A percentile compares a stretch with the other conserved stretches of the same genome.
These are phyloP conservation scores for Amanita pseudoporphyria DNA, from an alignment of 768 basidiomycete species.

Conservation along the genomic window DNA sequence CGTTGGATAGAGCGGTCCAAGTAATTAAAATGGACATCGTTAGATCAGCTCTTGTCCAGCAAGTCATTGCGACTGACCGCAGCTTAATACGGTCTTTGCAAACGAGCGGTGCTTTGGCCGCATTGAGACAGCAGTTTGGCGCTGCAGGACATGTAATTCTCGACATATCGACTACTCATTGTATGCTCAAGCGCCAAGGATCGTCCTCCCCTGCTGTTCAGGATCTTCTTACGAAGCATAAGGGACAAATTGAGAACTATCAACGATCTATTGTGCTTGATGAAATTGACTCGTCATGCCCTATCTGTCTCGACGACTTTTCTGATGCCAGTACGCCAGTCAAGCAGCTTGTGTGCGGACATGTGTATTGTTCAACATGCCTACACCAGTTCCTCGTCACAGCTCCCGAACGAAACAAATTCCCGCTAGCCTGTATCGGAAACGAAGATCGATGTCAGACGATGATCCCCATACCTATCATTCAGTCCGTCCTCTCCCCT, in stretches of 20 bases:
- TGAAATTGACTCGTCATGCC: background rate
- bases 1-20: background rate
- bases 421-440: conserved; percentile 1
- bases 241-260: background rate
- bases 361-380: conserved; percentile 1
- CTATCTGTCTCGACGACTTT: conserved; percentile 5
- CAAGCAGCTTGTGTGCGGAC: background rate
- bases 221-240: background rate
- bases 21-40: background rate
- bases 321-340: background rate
- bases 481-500: background rate
- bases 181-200: background rate
- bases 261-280: background rate
- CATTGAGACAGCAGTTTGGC: background rate
- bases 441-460: conserved; percentile 4
- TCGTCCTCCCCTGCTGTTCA: background rate
- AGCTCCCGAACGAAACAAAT: conserved; percentile 4
- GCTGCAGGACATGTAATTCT: background rate
- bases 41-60: background rate
- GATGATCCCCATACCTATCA: background rate
- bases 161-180: background rate
- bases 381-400: conserved; percentile 1
- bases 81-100: conserved; percentile 1
- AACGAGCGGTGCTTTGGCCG: background rate
- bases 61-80: background rate